Evolutionary conservation across 2,329 filamentous ascomycete genomes (phyloP).

Genomic region (Sclerotinia glacialis): DNA sequence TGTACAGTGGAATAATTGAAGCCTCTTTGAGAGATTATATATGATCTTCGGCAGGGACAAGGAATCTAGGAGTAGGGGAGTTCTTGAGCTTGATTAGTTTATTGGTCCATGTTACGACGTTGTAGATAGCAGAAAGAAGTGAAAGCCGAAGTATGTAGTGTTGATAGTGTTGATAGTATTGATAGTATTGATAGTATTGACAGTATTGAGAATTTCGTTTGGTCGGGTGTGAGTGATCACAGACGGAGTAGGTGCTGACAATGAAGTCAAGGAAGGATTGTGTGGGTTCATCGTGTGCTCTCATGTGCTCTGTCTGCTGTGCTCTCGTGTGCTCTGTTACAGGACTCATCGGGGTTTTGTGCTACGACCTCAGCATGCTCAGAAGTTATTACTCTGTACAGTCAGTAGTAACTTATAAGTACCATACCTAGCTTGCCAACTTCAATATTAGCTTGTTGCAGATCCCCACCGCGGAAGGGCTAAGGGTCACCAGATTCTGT

Average conservation of each 20-base stretch:
- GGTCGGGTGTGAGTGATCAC: background rate
- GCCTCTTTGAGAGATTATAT: background rate
- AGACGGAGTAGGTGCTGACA: background rate
- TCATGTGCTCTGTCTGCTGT: too few relatives aligned
- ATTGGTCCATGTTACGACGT: slow-evolving; percentile 17
- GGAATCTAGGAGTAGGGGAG: background rate
- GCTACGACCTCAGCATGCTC: background rate
- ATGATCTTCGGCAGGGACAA: slow-evolving; percentile 16
- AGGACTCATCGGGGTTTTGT: slow-evolving; percentile 5
- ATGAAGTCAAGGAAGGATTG: slow-evolving; percentile 6
- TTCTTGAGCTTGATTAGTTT: background rate
- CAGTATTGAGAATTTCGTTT: background rate
- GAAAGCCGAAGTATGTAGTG: background rate
- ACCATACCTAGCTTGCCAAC: background rate
- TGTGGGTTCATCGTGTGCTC: slow-evolving; percentile 7
- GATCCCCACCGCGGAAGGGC: background rate
- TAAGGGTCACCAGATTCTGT: background rate
- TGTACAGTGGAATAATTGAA: background rate
- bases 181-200: background rate
- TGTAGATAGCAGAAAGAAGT: background rate
- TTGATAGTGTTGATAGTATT: too few relatives aligned
- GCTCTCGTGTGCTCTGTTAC: slow-evolving; percentile 8
- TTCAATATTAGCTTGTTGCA: background rate
- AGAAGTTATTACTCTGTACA: background rate
- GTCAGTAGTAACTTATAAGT: too few relatives aligned